Conservation (phyloP, 148 eudicot genomes). For the Chenopodium album region DNA sequence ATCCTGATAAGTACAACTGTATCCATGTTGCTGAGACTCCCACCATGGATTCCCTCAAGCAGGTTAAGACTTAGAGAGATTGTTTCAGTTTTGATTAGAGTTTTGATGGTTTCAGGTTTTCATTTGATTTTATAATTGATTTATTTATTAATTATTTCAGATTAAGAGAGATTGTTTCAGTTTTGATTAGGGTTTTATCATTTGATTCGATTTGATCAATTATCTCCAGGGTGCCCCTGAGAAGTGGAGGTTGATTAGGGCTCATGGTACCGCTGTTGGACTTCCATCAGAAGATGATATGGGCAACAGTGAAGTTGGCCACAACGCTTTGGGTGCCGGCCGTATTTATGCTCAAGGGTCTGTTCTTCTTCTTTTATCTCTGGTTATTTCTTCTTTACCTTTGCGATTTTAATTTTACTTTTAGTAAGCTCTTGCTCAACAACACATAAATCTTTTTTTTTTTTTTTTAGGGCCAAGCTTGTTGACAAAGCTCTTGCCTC, state of each 20-base stretch:
- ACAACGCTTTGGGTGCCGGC: conserved; percentile 98
- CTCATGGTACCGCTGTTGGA: conserved; percentile 93
- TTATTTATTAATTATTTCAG: no score
- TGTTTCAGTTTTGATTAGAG: no score
- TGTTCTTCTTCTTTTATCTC: neutral
- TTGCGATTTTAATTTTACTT: no score
- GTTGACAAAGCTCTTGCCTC: conserved; percentile 88
- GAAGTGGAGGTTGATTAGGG: conserved; percentile 84
- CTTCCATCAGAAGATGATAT: conserved; percentile 97
- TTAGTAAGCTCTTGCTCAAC: neutral
- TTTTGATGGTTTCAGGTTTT: no score
- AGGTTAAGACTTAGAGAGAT: conserved; percentile 10
- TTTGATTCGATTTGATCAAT: neutral
- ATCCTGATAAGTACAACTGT: conserved; percentile 58
- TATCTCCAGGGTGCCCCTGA: conserved; percentile 77
- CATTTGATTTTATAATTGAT: no score
- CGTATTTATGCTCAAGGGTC: conserved; percentile 92
- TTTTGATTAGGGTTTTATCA: no score
- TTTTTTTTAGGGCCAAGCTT: conserved; percentile 69
- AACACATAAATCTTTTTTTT: no score
- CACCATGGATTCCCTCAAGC: conserved; percentile 72
- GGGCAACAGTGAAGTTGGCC: conserved; percentile 99
- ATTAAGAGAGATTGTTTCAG: no score
- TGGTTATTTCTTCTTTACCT: neutral
- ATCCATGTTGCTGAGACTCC: conserved; percentile 74